phyloP scores from a whole-genome alignment of 225 moss, liverwort and hornwort species.

The Climacium dendroides region DNA sequence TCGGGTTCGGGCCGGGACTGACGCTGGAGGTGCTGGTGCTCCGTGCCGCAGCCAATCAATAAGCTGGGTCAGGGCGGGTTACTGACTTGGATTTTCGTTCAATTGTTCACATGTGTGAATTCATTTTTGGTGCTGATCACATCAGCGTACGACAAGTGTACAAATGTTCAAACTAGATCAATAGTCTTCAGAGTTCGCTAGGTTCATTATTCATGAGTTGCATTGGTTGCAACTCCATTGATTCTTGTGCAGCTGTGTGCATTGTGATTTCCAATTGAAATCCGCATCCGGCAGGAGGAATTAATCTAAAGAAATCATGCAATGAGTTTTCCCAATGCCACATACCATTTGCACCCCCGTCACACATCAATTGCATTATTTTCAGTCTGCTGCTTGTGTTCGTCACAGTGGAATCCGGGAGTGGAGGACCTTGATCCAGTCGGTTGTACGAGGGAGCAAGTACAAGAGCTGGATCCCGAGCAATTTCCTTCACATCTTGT shows the following conservation, averaged over 20 bases:
- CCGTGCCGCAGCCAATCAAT: neutral
- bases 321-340: neutral
- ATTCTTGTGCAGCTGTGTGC: no score
- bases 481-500: neutral
- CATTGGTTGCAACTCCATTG: neutral
- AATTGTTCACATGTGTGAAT: no score
- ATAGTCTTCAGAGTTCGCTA: rapidly evolving
- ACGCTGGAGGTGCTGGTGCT: neutral
- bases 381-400: neutral
- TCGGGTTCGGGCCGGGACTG: neutral
- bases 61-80: no score
- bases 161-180: neutral
- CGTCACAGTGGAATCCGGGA: neutral
- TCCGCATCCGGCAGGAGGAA: neutral
- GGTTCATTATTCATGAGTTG: neutral
- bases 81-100: neutral
- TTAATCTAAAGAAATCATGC: neutral
- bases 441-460: neutral
- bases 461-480: neutral
- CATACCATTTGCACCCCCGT: neutral
- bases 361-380: no score
- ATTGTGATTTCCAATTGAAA: neutral
- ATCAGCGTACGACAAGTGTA: neutral
- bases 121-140: neutral
- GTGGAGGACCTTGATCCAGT: neutral